A percentile compares a stretch with the other conserved stretches of the same genome.
Conservation (phyloP, 2,329 filamentous ascomycete genomes). For the Spiromastix sp. region DNA sequence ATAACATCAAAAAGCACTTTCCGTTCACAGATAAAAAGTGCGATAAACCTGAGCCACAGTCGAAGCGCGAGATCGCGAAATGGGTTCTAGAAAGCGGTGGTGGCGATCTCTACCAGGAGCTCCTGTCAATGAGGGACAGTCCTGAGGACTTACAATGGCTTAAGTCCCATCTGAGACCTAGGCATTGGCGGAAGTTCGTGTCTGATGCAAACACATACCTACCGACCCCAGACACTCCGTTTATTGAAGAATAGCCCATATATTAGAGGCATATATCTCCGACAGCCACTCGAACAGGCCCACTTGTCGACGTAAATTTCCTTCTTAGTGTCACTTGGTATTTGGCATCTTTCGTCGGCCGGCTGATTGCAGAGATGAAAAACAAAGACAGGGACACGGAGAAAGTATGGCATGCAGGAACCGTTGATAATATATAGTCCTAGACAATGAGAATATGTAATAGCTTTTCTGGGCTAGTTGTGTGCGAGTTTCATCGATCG, state of each 20-base stretch:
- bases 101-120: background rate
- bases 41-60: background rate
- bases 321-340: no score
- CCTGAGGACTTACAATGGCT: constrained; percentile 4
- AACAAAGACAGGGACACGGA: no score
- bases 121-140: constrained; percentile 2
- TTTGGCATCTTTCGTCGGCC: no score
- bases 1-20: background rate
- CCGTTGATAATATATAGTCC: no score
- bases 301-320: no score
- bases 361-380: no score
- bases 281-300: no score
- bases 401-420: no score
- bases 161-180: background rate
- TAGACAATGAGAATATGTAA: no score
- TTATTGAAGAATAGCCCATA: background rate
- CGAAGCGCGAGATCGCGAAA: background rate
- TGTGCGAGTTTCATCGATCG: no score
- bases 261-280: no score
- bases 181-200: constrained; percentile 5
- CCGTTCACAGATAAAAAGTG: background rate
- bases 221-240: background rate
- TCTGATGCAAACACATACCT: background rate
- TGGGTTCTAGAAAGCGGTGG: background rate
- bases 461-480: no score